Percentiles rank a stretch among this genome's conserved stretches.
phyloP scores from a whole-genome alignment of 2,329 filamentous ascomycete species.

The Cytospora mali region DNA sequence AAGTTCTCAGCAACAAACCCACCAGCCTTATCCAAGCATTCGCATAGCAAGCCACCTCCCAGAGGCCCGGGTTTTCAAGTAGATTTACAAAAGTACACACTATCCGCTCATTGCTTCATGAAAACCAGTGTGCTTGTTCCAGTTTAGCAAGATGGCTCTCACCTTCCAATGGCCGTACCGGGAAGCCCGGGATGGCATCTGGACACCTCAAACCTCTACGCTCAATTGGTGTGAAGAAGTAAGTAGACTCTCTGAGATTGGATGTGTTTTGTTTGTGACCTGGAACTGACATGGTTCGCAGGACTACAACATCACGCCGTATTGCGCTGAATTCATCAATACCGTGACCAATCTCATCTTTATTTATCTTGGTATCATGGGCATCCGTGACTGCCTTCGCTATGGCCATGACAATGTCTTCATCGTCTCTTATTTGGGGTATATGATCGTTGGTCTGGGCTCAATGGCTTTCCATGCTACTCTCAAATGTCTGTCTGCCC shows the following conservation, averaged over 20 bases:
- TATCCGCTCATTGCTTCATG: constrained; percentile 5
- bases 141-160: constrained; percentile 23
- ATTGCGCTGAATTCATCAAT: constrained; percentile 48
- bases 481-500: constrained; percentile 51
- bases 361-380: constrained; percentile 74
- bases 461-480: constrained; percentile 61
- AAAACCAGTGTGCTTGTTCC: not conserved
- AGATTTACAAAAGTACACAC: constrained; percentile 5
- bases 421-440: constrained; percentile 61
- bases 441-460: constrained; percentile 56
- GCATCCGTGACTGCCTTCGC: constrained; percentile 71
- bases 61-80: not conserved
- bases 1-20: not conserved
- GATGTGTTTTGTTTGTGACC: not conserved
- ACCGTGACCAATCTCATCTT: constrained; percentile 83
- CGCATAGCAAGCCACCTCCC: not conserved
- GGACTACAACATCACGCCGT: constrained; percentile 39
- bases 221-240: constrained; percentile 46
- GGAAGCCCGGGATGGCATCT: constrained; percentile 40
- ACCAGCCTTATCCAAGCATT: not conserved
- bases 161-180: constrained; percentile 40
- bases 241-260: not conserved
- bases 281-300: constrained; percentile 9
- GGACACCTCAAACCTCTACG: constrained; percentile 43
- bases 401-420: constrained; percentile 78